phyloP scores from a whole-genome alignment of 345 rosid species.

The Theobroma cacao region DNA sequence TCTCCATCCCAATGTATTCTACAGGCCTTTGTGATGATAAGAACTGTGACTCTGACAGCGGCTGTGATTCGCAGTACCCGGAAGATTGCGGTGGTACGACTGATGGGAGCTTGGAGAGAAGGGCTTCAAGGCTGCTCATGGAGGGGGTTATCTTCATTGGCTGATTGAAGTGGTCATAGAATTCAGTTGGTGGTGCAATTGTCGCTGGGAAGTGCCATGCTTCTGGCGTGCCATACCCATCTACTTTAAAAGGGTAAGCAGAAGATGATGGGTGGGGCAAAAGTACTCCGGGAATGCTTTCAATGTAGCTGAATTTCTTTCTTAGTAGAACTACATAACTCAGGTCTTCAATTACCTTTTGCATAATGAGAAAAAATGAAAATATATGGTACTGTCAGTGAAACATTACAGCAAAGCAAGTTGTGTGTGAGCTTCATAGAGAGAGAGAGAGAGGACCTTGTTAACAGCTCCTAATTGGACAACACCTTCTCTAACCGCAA shows the following conservation, averaged over 20 bases:
- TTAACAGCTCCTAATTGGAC: slow-evolving; percentile 88
- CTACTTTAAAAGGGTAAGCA: slow-evolving; percentile 51
- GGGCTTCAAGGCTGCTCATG: slow-evolving; percentile 96
- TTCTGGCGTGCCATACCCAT: slow-evolving; percentile 38
- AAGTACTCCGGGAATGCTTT: slow-evolving; percentile 90
- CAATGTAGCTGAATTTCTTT: slow-evolving; percentile 87
- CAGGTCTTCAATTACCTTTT: slow-evolving; percentile 78
- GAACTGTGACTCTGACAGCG: slow-evolving; percentile 15
- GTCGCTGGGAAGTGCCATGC: slow-evolving; percentile 55
- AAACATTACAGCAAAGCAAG: slow-evolving; percentile 1
- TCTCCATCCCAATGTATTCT: slow-evolving; percentile 28
- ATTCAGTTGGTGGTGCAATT: slow-evolving; percentile 35
- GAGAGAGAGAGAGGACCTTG: slow-evolving; percentile 47
- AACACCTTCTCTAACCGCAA: slow-evolving; percentile 97
- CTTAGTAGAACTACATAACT: slow-evolving; percentile 77
- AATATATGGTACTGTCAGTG: neutral
- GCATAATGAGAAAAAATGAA: neutral
- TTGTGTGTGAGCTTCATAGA: neutral
- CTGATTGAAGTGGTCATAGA: slow-evolving; percentile 44
- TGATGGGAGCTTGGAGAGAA: slow-evolving; percentile 93
- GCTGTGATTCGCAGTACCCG: slow-evolving; percentile 28
- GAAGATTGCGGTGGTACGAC: slow-evolving; percentile 54
- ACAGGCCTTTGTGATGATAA: slow-evolving; percentile 19
- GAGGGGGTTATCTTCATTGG: slow-evolving; percentile 73
- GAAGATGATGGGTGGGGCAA: slow-evolving; percentile 92